These are phyloP conservation scores for Zea mays DNA, from an alignment of 176 grass and related monocot species.

Conservation along the genomic window Zm-B73-REFERENCE-NAM-5.0 NC_050099.1:44164501-44165000, in stretches of 20 bases:
- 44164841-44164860: conserved; percentile 77
- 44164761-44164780: conserved; percentile 40
- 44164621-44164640: conserved; percentile 36
- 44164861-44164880: conserved; percentile 58
- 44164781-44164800: conserved; percentile 45
- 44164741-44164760: conserved; percentile 24
- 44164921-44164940: too few species aligned
- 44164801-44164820: conserved; percentile 74
- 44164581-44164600: conserved; percentile 55
- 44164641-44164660: conserved; percentile 26
- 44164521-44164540: background rate
- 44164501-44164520: background rate
- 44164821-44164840: conserved; percentile 74
- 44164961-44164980: too few species aligned
- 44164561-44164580: conserved; percentile 63
- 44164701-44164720: conserved; percentile 40
- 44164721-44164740: conserved; percentile 11
- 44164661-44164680: conserved; percentile 5
- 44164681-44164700: background rate
- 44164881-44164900: too few species aligned
- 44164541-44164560: conserved; percentile 51
- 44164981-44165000: too few species aligned
- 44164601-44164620: conserved; percentile 11
- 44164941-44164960: too few species aligned
- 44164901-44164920: too few species aligned